Conservation (phyloP, 2,329 filamentous ascomycete species). For the Hypoxylon sp. region DNA sequence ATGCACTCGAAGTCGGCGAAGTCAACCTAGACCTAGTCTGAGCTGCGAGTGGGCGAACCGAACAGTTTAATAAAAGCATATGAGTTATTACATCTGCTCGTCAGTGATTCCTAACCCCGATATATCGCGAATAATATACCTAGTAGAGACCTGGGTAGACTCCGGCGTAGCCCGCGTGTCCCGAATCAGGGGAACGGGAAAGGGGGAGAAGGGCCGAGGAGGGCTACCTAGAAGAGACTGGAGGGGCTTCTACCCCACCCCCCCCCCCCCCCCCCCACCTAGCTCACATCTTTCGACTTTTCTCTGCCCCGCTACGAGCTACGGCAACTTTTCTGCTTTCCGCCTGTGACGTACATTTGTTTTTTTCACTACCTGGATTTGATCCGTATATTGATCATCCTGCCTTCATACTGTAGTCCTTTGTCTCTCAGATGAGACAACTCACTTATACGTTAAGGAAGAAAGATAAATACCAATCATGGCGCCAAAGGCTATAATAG, state of each 20-base stretch:
- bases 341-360: slow-evolving; percentile 37
- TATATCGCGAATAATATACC: too few species aligned
- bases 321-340: slow-evolving; percentile 6
- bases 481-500: slow-evolving; percentile 92
- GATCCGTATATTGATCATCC: background rate
- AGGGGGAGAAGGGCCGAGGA: background rate
- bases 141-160: too few species aligned
- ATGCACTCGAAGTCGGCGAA: too few species aligned
- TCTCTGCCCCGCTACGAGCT: slow-evolving; percentile 39
- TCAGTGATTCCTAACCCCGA: background rate
- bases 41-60: slow-evolving; percentile 1
- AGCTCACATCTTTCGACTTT: slow-evolving; percentile 16
- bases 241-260: slow-evolving; percentile 16
- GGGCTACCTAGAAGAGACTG: too few species aligned
- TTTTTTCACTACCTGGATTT: background rate
- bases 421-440: background rate
- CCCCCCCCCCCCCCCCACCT: slow-evolving; percentile 21
- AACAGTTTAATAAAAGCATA: slow-evolving; percentile 12
- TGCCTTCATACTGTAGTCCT: background rate
- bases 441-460: background rate
- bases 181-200: background rate
- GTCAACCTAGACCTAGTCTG: background rate
- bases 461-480: slow-evolving; percentile 57
- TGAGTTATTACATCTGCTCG: background rate
- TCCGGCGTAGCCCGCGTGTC: background rate